Percentiles rank a stretch among this genome's conserved stretches.
These are phyloP conservation scores for Penicillium crystallinum DNA, from an alignment of 495 filamentous ascomycete species.

Conservation along the genomic window DNA sequence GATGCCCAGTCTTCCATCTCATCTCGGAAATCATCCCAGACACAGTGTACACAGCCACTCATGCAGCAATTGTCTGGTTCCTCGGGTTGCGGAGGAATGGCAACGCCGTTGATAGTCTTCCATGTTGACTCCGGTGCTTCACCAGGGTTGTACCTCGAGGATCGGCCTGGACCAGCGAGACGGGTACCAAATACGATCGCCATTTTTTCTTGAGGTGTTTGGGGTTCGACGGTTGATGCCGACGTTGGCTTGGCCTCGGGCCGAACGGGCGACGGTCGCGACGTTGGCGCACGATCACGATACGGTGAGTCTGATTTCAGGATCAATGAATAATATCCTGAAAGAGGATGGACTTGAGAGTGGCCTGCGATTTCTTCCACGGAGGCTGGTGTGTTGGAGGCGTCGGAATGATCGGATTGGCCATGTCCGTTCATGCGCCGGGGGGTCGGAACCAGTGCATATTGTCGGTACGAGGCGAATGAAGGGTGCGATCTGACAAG, in stretches of 20 bases:
- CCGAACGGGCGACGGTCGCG: conserved; percentile 16
- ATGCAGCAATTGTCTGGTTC: conserved; percentile 99
- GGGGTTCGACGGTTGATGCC: conserved; percentile 15
- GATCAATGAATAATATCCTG: conserved; percentile 39
- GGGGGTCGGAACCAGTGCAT: conserved; percentile 17
- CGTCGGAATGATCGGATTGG: conserved; percentile 6
- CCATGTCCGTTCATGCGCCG: conserved; percentile 20
- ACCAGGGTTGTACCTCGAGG: conserved; percentile 52
- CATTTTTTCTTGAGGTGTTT: conserved; percentile 50
- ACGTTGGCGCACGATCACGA: conserved; percentile 18
- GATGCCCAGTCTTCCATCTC: conserved; percentile 84
- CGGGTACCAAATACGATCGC: conserved; percentile 72
- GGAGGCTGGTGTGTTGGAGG: conserved; percentile 9
- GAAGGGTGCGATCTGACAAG: background rate
- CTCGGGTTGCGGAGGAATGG: conserved; percentile 73
- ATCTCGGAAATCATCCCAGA: conserved; percentile 88
- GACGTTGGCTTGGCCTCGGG: conserved; percentile 25
- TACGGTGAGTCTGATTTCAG: conserved; percentile 29
- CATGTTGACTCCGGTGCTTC: conserved; percentile 38
- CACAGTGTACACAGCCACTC: conserved; percentile 96
- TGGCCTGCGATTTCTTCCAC: conserved; percentile 5
- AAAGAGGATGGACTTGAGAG: conserved; percentile 37
- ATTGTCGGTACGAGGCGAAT: conserved; percentile 9
- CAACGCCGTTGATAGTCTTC: conserved; percentile 68
- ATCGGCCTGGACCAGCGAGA: conserved; percentile 63